phyloP scores from a whole-genome alignment of 2,329 filamentous ascomycete species.

The Aspergillus brunneoviolaceus region DNA sequence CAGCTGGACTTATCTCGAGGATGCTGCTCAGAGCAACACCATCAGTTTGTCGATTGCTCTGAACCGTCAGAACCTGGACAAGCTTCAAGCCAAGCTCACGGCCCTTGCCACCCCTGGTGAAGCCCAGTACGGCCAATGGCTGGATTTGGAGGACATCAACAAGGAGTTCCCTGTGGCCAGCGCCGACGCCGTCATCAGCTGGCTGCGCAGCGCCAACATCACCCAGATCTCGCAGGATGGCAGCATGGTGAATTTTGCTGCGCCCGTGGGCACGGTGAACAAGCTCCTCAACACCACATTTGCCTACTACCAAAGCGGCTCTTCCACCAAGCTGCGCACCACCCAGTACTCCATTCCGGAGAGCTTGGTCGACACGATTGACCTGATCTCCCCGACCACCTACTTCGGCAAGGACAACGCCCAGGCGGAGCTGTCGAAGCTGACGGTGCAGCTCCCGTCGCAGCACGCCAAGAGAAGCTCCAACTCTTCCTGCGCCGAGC shows the following conservation, averaged over 20 bases:
- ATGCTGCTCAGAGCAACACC: conserved; percentile 16
- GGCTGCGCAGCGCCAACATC: conserved; percentile 47
- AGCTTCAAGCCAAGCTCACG: conserved; percentile 41
- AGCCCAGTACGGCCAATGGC: conserved; percentile 51
- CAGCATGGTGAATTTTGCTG: conserved; percentile 44
- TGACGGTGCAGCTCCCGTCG: background rate
- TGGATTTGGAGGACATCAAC: conserved; percentile 46
- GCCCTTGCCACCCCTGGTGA: conserved; percentile 50
- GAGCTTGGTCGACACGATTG: conserved; percentile 41
- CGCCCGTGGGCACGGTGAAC: conserved; percentile 45
- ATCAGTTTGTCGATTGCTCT: conserved; percentile 25
- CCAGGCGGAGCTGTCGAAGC: background rate
- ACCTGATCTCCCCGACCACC: conserved; percentile 54
- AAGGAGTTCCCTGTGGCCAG: conserved; percentile 43
- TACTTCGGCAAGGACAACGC: conserved; percentile 46
- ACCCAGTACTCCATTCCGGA: conserved; percentile 44
- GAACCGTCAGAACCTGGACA: conserved; percentile 31
- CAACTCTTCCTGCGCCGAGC: conserved; percentile 19
- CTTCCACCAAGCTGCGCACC: conserved; percentile 42
- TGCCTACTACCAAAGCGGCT: conserved; percentile 44
- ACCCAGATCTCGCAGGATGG: conserved; percentile 40
- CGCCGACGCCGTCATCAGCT: conserved; percentile 39
- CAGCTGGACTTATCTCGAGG: conserved; percentile 3
- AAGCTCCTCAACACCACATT: conserved; percentile 52
- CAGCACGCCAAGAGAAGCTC: conserved; percentile 1